Conservation (phyloP, 2,329 filamentous ascomycete species). For the Calonectria honghensis region DNA sequence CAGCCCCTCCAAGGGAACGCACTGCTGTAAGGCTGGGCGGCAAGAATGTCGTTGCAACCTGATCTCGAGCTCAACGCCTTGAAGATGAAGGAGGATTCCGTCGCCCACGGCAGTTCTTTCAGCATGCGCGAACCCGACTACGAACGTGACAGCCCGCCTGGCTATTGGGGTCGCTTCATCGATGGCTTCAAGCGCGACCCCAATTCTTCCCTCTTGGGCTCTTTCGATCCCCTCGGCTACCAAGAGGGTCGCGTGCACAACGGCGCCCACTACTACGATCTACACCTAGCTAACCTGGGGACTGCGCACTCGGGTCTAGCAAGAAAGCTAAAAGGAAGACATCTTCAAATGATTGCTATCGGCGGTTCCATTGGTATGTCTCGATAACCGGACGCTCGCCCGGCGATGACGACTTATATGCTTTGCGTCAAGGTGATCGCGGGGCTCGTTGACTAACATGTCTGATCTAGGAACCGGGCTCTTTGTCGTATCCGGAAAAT, state of each 20-base stretch:
- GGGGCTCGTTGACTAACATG: slow-evolving; percentile 39
- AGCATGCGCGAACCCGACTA: slow-evolving; percentile 72
- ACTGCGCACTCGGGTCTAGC: slow-evolving; percentile 85
- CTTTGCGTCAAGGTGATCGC: neutral
- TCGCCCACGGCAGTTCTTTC: slow-evolving; percentile 69
- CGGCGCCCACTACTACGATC: slow-evolving; percentile 72
- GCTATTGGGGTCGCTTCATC: slow-evolving; percentile 67
- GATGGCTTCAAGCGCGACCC: slow-evolving; percentile 80
- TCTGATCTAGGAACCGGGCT: slow-evolving; percentile 80
- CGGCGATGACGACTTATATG: neutral
- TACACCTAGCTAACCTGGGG: slow-evolving; percentile 78
- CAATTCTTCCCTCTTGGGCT: slow-evolving; percentile 65
- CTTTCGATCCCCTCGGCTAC: slow-evolving; percentile 64
- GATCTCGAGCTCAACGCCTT: slow-evolving; percentile 75
- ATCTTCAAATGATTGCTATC: slow-evolving; percentile 98
- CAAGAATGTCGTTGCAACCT: slow-evolving; percentile 63
- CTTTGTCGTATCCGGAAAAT: slow-evolving; percentile 87
- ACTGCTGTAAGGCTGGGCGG: slow-evolving; percentile 52
- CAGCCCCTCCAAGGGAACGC: slow-evolving; percentile 29
- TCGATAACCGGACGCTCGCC: no score
- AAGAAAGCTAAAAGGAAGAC: slow-evolving; percentile 86
- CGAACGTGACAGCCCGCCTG: slow-evolving; percentile 59
- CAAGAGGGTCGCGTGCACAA: slow-evolving; percentile 60
- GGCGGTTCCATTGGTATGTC: slow-evolving; percentile 87
- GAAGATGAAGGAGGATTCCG: slow-evolving; percentile 75